These are phyloP conservation scores for Xenoacremonium recifei DNA, from an alignment of 2,329 filamentous ascomycete species.

Conservation along the genomic window DNA sequence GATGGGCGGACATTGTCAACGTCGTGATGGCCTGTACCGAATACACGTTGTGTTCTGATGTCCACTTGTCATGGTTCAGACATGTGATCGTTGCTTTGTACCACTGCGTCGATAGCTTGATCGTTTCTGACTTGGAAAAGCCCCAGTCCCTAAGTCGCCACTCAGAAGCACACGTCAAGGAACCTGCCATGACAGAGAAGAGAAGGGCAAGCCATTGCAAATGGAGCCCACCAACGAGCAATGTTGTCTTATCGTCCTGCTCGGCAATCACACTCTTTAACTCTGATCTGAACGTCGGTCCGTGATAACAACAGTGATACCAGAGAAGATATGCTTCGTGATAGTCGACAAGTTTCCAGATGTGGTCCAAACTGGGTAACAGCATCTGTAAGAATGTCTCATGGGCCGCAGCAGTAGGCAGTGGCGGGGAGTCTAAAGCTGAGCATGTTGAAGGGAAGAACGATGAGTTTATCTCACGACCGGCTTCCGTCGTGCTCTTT, in stretches of 20 bases:
- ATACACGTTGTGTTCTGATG: constrained; percentile 31
- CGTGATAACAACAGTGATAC: constrained; percentile 23
- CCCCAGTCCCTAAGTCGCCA: constrained; percentile 39
- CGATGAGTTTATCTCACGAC: background rate
- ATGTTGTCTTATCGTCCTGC: background rate
- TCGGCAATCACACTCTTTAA: constrained; percentile 30
- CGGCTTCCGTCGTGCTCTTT: background rate
- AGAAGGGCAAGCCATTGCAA: constrained; percentile 46
- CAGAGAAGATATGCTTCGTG: constrained; percentile 22
- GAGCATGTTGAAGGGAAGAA: background rate
- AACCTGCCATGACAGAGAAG: constrained; percentile 42
- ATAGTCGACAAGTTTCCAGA: constrained; percentile 22
- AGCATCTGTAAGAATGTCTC: background rate
- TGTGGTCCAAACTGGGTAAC: constrained; percentile 7
- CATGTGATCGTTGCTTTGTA: constrained; percentile 43
- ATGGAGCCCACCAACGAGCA: constrained; percentile 19
- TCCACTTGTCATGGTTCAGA: constrained; percentile 45
- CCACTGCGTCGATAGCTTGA: constrained; percentile 42
- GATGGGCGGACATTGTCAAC: constrained; percentile 46
- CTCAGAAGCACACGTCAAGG: constrained; percentile 39
- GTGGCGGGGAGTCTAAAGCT: background rate
- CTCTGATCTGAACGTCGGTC: constrained; percentile 34
- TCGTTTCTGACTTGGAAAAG: constrained; percentile 39
- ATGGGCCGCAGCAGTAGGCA: background rate
- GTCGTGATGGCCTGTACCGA: constrained; percentile 46